Percentiles rank a stretch among this genome's conserved stretches.
phyloP scores from a whole-genome alignment of 2,329 filamentous ascomycete genomes.

The Bimuria novae-zelandiae region DNA sequence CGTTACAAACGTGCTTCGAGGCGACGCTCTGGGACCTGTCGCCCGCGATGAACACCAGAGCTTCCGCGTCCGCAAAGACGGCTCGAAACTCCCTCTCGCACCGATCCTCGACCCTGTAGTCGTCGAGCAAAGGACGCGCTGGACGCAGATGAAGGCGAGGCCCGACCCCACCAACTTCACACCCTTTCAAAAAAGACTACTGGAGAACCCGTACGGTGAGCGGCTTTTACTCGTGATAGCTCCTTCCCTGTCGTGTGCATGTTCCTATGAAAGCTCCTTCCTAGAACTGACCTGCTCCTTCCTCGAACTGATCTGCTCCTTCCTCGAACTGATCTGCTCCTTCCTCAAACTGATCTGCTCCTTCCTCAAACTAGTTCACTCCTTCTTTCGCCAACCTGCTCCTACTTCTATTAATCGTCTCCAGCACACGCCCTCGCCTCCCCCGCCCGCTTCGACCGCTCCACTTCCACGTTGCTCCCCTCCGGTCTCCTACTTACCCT shows the following conservation, averaged over 20 bases:
- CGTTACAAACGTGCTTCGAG: slow-evolving; percentile 19
- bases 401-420: slow-evolving; percentile 9
- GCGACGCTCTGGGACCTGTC: slow-evolving; percentile 35
- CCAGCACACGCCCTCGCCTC: slow-evolving; percentile 66
- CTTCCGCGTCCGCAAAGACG: slow-evolving; percentile 41
- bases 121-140: slow-evolving; percentile 40
- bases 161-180: slow-evolving; percentile 49
- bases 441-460: slow-evolving; percentile 61
- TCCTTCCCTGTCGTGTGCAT: no score
- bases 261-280: no score
- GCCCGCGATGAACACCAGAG: slow-evolving; percentile 38
- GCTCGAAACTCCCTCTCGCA: slow-evolving; percentile 51
- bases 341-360: no score
- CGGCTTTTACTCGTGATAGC: no score
- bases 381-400: no score
- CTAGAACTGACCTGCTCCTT: no score
- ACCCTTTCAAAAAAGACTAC: slow-evolving; percentile 63
- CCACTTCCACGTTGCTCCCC: slow-evolving; percentile 59
- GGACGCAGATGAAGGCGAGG: slow-evolving; percentile 48
- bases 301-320: no score
- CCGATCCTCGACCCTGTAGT: slow-evolving; percentile 54
- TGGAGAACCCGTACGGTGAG: slow-evolving; percentile 68
- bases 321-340: no score
- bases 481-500: slow-evolving; percentile 68
- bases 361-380: no score